These are phyloP conservation scores for Quercus gilva DNA, from an alignment of 306 rosid genomes.

Conservation along the genomic window DNA sequence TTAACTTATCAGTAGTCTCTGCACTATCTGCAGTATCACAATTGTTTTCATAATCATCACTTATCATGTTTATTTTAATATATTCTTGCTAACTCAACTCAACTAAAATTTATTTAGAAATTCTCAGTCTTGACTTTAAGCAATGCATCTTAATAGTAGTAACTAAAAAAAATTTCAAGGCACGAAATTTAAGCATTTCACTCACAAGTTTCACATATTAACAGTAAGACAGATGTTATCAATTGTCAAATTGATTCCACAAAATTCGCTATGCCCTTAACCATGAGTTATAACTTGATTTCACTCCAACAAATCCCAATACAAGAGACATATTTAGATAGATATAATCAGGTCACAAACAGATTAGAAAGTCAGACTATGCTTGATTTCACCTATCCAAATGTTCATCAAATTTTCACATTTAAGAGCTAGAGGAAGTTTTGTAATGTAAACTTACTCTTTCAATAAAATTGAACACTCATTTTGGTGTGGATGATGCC, in stretches of 20 bases:
- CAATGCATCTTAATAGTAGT: neutral
- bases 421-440: neutral
- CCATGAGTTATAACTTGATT: neutral
- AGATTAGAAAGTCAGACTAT: neutral
- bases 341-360: neutral
- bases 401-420: neutral
- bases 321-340: neutral
- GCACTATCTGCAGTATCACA: too few relatives aligned
- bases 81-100: neutral
- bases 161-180: neutral
- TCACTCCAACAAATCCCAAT: neutral
- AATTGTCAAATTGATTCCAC: too few relatives aligned
- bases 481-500: slow-evolving; percentile 28
- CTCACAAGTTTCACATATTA: neutral
- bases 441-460: slow-evolving; percentile 12
- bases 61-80: neutral
- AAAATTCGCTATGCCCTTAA: too few relatives aligned
- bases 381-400: too few relatives aligned
- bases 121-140: neutral
- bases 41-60: neutral
- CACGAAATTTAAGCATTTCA: neutral
- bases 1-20: too few relatives aligned
- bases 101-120: neutral
- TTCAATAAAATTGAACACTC: slow-evolving; percentile 1
- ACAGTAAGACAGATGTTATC: neutral